Conservation (phyloP, 371 early-diverging fungal species). For the Haplosporangium sp. region DNA sequence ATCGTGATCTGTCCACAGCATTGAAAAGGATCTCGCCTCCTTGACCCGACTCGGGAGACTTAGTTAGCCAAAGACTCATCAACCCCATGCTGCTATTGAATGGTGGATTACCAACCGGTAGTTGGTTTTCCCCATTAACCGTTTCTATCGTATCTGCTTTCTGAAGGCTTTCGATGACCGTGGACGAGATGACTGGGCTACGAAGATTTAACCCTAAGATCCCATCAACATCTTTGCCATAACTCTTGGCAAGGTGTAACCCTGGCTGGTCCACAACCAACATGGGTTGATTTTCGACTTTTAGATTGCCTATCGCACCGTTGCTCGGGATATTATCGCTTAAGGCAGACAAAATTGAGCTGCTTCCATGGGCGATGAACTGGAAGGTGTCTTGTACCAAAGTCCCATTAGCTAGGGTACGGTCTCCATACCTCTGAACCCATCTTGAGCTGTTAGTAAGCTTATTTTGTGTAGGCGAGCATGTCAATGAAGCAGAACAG, state of each 20-base stretch:
- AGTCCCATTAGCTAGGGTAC: slow-evolving; percentile 36
- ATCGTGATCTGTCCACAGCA: slow-evolving; percentile 24
- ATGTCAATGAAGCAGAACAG: slow-evolving; percentile 16
- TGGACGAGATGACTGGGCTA: slow-evolving; percentile 16
- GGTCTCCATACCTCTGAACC: slow-evolving; percentile 39
- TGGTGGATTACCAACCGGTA: neutral
- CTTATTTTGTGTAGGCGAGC: slow-evolving; percentile 3
- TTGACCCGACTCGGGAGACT: slow-evolving; percentile 16
- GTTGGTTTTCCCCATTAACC: neutral
- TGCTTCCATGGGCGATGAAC: slow-evolving; percentile 12
- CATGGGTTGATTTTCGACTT: slow-evolving; percentile 22
- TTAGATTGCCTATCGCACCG: neutral
- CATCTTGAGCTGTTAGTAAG: slow-evolving; percentile 13
- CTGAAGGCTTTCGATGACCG: slow-evolving; percentile 42
- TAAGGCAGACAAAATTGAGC: neutral
- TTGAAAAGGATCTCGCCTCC: slow-evolving; percentile 44
- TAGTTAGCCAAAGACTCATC: slow-evolving; percentile 47
- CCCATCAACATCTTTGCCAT: slow-evolving; percentile 35
- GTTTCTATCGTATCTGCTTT: neutral
- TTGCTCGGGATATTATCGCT: neutral
- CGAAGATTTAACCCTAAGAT: slow-evolving; percentile 40
- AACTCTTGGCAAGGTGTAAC: slow-evolving; percentile 28
- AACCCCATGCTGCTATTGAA: slow-evolving; percentile 8
- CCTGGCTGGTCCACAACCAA: slow-evolving; percentile 42
- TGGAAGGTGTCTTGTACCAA: slow-evolving; percentile 37